Evolutionary conservation across 2,329 filamentous ascomycete species (phyloP).

Genomic region (Alternaria metachromatica): DNA sequence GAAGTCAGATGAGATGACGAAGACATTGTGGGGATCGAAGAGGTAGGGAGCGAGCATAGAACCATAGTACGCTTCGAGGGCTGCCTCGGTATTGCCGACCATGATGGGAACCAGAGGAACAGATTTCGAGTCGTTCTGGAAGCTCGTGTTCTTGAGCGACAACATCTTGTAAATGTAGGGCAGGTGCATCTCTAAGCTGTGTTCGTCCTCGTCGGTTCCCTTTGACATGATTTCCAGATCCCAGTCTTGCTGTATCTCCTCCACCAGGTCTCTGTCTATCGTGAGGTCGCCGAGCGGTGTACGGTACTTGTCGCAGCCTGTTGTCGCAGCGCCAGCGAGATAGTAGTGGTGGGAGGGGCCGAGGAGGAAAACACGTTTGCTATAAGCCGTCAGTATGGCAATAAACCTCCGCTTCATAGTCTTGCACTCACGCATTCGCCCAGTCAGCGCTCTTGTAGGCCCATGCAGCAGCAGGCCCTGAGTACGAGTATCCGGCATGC

Average conservation of each 20-base stretch:
- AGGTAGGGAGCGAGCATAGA: slow-evolving; percentile 78
- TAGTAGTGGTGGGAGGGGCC: slow-evolving; percentile 92
- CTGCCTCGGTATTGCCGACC: slow-evolving; percentile 73
- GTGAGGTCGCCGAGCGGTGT: slow-evolving; percentile 76
- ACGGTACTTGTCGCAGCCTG: slow-evolving; percentile 71
- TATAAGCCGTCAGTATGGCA: slow-evolving; percentile 35
- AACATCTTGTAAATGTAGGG: slow-evolving; percentile 88
- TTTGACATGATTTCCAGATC: slow-evolving; percentile 62
- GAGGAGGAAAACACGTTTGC: slow-evolving; percentile 88
- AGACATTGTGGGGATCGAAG: slow-evolving; percentile 75
- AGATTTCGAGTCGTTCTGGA: slow-evolving; percentile 58
- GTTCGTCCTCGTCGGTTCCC: slow-evolving; percentile 77
- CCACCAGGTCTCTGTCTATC: slow-evolving; percentile 67
- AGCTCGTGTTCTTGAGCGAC: slow-evolving; percentile 49
- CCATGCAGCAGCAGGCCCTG: slow-evolving; percentile 89
- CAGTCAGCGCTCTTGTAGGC: slow-evolving; percentile 91
- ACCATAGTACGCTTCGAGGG: slow-evolving; percentile 73
- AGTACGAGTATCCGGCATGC: slow-evolving; percentile 93
- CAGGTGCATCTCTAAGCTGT: slow-evolving; percentile 96
- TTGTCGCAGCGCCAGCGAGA: slow-evolving; percentile 77
- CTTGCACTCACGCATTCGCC: slow-evolving; percentile 66
- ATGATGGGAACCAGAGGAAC: slow-evolving; percentile 85
- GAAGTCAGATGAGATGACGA: slow-evolving; percentile 93
- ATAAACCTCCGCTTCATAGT: not conserved
- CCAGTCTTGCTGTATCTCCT: slow-evolving; percentile 49